phyloP scores from a whole-genome alignment of 2,329 filamentous ascomycete species.

The Paraconiothyrium sp. region DNA sequence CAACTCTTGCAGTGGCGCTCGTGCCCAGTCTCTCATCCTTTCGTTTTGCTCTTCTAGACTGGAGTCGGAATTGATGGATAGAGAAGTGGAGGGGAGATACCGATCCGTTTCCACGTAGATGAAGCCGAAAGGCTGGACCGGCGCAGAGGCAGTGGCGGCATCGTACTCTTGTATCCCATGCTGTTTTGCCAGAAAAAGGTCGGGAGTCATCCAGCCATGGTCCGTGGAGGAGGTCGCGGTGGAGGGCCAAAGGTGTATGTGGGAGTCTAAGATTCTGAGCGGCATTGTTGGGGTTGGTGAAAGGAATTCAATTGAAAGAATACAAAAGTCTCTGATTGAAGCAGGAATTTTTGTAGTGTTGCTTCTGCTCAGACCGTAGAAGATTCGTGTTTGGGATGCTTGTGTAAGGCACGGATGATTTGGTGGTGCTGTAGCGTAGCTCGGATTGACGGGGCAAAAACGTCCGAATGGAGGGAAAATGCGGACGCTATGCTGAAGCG shows the following conservation, averaged over 20 bases:
- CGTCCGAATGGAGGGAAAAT: slow-evolving; percentile 14
- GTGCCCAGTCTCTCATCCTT: slow-evolving; percentile 65
- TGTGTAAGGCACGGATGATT: background rate
- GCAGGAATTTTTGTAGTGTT: no score
- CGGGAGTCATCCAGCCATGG: slow-evolving; percentile 73
- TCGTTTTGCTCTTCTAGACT: background rate
- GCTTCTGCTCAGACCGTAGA: background rate
- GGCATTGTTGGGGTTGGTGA: slow-evolving; percentile 29
- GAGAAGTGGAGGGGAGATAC: slow-evolving; percentile 27
- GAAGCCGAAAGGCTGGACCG: slow-evolving; percentile 63
- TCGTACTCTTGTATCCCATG: slow-evolving; percentile 72
- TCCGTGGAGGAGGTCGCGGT: slow-evolving; percentile 67
- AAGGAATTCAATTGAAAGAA: no score
- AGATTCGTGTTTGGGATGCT: background rate
- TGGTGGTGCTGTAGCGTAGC: slow-evolving; percentile 15
- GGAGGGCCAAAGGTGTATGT: slow-evolving; percentile 86
- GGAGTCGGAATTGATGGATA: background rate
- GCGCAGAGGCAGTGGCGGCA: slow-evolving; percentile 22
- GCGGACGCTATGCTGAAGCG: background rate
- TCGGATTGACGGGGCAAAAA: slow-evolving; percentile 26
- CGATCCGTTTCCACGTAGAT: slow-evolving; percentile 87
- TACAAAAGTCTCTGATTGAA: no score
- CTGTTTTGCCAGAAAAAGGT: slow-evolving; percentile 66
- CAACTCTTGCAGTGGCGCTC: slow-evolving; percentile 75
- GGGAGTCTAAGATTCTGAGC: slow-evolving; percentile 77